phyloP scores from a whole-genome alignment of 2,329 filamentous ascomycete species.

The Botryotinia globosa region DNA sequence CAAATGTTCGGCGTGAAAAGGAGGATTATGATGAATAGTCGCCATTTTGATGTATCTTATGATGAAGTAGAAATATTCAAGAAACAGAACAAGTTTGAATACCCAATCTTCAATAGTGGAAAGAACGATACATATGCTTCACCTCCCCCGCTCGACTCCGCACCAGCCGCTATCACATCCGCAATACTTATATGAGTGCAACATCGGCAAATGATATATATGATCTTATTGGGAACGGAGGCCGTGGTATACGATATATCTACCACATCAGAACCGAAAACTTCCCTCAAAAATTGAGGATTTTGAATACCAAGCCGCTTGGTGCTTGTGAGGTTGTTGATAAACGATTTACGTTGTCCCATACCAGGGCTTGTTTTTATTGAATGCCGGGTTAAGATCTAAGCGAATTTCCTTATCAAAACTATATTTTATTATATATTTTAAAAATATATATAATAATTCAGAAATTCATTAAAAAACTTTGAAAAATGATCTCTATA shows the following conservation, averaged over 20 bases:
- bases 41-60: slow-evolving; percentile 19
- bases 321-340: background rate
- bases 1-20: slow-evolving; percentile 63
- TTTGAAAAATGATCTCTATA: too few relatives aligned
- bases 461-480: too few relatives aligned
- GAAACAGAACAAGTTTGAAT: background rate
- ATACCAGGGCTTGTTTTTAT: too few relatives aligned
- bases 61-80: background rate
- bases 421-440: too few relatives aligned
- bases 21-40: slow-evolving; percentile 36
- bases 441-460: too few relatives aligned
- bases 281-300: background rate
- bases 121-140: background rate
- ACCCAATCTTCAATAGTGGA: background rate
- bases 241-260: background rate
- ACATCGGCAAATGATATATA: background rate
- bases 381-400: too few relatives aligned
- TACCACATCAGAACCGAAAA: background rate
- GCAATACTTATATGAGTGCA: background rate
- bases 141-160: background rate
- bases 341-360: background rate
- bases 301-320: background rate
- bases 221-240: background rate
- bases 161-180: background rate
- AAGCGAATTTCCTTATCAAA: too few relatives aligned